Conservation (phyloP, 257 asterid genomes). For the Cinchona pubescens region DNA sequence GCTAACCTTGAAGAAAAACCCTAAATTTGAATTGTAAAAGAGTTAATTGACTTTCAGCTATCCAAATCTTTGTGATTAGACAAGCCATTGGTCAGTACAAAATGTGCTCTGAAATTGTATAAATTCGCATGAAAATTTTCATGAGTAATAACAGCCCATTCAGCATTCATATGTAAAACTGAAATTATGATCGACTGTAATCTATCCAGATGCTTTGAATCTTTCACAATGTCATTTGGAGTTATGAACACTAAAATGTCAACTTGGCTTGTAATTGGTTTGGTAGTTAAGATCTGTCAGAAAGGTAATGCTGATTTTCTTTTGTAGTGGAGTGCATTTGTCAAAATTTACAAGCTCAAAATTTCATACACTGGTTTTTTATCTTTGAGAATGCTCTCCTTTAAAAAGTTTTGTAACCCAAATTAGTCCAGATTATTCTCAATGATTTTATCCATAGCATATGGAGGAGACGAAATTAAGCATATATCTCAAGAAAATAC, state of each 20-base stretch:
- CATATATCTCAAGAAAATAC: not conserved
- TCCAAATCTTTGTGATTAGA: not conserved
- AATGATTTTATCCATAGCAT: too few relatives aligned
- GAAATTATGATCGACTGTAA: too few relatives aligned
- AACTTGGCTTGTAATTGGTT: too few relatives aligned
- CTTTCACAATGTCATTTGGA: too few relatives aligned
- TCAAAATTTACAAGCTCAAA: not conserved
- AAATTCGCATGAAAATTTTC: too few relatives aligned
- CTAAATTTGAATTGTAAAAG: constrained; percentile 25
- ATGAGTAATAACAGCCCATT: too few relatives aligned
- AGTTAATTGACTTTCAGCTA: not conserved
- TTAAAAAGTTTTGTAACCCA: not conserved
- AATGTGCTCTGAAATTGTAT: not conserved
- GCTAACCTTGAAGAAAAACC: constrained; percentile 78
- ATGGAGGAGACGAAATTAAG: too few relatives aligned
- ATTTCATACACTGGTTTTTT: not conserved
- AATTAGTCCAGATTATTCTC: too few relatives aligned
- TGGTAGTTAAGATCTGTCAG: too few relatives aligned
- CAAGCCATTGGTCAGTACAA: not conserved
- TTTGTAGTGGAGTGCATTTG: not conserved
- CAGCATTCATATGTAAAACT: too few relatives aligned
- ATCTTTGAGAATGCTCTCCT: not conserved
- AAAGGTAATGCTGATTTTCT: not conserved
- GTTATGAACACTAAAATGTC: too few relatives aligned
- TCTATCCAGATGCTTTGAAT: too few relatives aligned